Percentiles rank a stretch among this genome's conserved stretches.
Evolutionary conservation across 495 filamentous ascomycete genomes (phyloP).

Genomic region (Gamarada debralockiae): DNA sequence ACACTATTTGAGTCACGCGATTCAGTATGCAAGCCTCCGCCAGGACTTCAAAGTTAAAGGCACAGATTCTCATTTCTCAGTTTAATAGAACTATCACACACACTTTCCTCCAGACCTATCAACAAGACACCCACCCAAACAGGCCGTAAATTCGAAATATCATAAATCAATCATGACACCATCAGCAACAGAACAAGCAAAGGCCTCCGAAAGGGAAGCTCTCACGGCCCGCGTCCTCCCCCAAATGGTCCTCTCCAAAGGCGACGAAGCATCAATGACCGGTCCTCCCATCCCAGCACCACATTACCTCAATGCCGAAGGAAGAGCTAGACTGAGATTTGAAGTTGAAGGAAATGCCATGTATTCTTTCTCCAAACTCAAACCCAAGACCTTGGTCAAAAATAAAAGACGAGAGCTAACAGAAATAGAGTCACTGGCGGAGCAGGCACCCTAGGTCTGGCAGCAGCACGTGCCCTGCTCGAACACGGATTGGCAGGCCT

Average conservation of each 20-base stretch:
- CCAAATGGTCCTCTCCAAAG: slow-evolving; percentile 54
- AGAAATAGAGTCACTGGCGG: slow-evolving; percentile 56
- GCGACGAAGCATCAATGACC: slow-evolving; percentile 40
- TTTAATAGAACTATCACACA: no score
- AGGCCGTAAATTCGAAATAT: no score
- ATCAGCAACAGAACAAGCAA: slow-evolving; percentile 6
- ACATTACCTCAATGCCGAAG: slow-evolving; percentile 37
- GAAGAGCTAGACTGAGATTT: slow-evolving; percentile 53
- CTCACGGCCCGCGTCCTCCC: slow-evolving; percentile 41
- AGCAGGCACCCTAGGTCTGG: slow-evolving; percentile 61
- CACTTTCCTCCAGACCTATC: no score
- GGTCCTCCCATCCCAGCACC: slow-evolving; percentile 39
- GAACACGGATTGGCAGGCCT: slow-evolving; percentile 63
- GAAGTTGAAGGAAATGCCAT: slow-evolving; percentile 61
- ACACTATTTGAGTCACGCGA: no score
- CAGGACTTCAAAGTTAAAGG: no score
- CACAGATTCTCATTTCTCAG: no score
- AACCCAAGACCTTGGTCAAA: not conserved
- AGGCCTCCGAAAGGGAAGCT: slow-evolving; percentile 25
- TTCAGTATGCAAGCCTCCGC: no score
- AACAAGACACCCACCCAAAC: no score
- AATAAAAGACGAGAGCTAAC: not conserved
- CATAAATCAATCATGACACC: slow-evolving; percentile 1
- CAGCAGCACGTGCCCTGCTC: slow-evolving; percentile 58
- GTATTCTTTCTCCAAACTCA: slow-evolving; percentile 2